Evolutionary conservation across 2,329 filamentous ascomycete species (phyloP).

Genomic region (Bipolaris cookei): DNA sequence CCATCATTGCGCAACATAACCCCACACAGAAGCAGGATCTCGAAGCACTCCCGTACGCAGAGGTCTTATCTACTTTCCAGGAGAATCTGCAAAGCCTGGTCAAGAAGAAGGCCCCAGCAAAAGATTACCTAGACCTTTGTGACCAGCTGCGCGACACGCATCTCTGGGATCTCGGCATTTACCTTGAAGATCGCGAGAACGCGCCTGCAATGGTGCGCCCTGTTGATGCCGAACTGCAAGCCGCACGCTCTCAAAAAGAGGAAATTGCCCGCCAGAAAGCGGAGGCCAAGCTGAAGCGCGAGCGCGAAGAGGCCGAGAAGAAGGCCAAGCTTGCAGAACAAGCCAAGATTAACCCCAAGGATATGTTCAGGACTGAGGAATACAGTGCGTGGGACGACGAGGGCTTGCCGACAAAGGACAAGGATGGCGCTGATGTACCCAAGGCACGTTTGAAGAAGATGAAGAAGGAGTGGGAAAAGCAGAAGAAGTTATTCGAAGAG

Average conservation of each 20-base stretch:
- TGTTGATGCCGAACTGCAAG: conserved; percentile 64
- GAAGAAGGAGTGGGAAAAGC: conserved; percentile 86
- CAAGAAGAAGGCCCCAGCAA: conserved; percentile 61
- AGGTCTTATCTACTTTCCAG: conserved; percentile 60
- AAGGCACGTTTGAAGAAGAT: conserved; percentile 83
- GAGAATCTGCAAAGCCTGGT: conserved; percentile 66
- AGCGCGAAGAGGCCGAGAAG: conserved; percentile 65
- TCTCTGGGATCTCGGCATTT: conserved; percentile 82
- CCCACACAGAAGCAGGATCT: conserved; percentile 37
- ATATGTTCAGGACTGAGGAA: conserved; percentile 65
- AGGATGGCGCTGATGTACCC: conserved; percentile 77
- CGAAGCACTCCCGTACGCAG: conserved; percentile 54
- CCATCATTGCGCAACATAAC: conserved; percentile 50
- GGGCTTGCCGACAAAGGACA: conserved; percentile 78
- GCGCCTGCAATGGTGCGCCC: conserved; percentile 77
- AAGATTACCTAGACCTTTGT: conserved; percentile 76
- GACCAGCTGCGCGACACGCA: conserved; percentile 76
- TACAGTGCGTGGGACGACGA: conserved; percentile 83
- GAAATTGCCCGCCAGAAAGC: conserved; percentile 51
- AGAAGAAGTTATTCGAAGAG: conserved; percentile 80
- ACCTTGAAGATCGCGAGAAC: conserved; percentile 80
- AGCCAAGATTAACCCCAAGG: conserved; percentile 62
- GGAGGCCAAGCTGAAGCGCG: conserved; percentile 57
- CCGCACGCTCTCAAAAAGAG: conserved; percentile 62
- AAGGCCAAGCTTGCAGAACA: conserved; percentile 62